Base-by-base conservation (phyloP, 2,329 filamentous ascomycete species). In the Cytospora schulzeri region DNA sequence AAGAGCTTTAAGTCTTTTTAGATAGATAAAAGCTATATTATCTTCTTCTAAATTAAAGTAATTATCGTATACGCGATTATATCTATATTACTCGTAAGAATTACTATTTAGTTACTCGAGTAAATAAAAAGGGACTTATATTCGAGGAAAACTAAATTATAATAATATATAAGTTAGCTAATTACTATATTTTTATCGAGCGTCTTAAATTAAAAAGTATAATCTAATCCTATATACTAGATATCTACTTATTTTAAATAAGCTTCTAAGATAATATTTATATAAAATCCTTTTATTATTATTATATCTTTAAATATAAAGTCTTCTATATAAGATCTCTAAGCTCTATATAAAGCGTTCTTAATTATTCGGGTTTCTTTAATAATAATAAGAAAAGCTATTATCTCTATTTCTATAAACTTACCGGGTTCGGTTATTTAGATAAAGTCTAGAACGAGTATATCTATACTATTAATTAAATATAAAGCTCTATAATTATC, bases 181-280 rank as follows among this genome's bases (percentile, higher is more conserved):
- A 53, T 53, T 29, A 53, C 35, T 38, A 38, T 11, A 11, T 11
- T 38, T 17, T 38, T 7, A 7, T 38, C 35, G 35, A 38, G 35
- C 29, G n/a, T 7, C 14, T 12, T 19, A 31, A 15, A 53, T 9
- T 14, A 2, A n/a, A 53, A 12, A 19, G 29, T 33, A 33, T 53
- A 53, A n/a, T 53, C 15, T 31, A 53, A 8, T 4, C 11, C n/a
- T 19, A 53, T 11, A 53, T 19, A 53, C 4, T n/a, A 53, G n/a
- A 53, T n/a, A 7, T 19, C 26, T 17, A n/a, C 15, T n/a, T 53
- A 31, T 17, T 31, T 29, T 53, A 53, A 31, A 17, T 14, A n/a
- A 53, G 28, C 51, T 53, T 53, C 26, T 17, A n/a, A 53, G 15
- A 54, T 33, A 33, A 54, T 54, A 33, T 54, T 54, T 19, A 54